phyloP scores from a whole-genome alignment of 441 rosid species.

The Erysimum pusillum region DNA sequence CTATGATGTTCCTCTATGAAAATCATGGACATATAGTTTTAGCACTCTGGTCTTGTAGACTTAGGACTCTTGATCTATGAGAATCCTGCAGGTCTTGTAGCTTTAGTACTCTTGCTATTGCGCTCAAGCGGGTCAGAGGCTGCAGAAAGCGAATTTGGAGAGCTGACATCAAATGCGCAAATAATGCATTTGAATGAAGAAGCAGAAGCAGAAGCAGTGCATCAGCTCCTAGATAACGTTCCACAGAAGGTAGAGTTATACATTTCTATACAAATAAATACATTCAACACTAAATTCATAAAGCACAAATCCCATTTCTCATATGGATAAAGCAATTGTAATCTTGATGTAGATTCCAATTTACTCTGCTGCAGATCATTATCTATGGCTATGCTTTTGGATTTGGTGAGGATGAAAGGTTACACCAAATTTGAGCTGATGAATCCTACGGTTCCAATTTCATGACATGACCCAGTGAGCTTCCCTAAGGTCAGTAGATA shows the following conservation, averaged over 20 bases:
- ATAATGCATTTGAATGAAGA: background rate
- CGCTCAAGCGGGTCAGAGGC: background rate
- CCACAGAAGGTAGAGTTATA: background rate
- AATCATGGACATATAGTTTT: no score
- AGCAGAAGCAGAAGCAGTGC: conserved; percentile 5
- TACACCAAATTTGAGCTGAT: conserved; percentile 8
- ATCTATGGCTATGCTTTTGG: background rate
- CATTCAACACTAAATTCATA: conserved; percentile 1
- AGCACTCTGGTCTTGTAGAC: no score
- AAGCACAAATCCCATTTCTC: background rate
- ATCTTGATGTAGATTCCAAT: background rate
- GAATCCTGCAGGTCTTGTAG: background rate
- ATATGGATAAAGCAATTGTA: background rate
- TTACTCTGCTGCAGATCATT: background rate
- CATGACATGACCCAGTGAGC: background rate
- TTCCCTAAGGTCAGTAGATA: background rate
- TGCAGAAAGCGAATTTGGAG: background rate
- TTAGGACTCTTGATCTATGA: background rate
- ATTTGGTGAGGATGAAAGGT: background rate
- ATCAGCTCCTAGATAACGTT: conserved; percentile 2
- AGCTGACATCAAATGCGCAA: background rate
- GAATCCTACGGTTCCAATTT: background rate
- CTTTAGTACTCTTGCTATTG: conserved; percentile 3
- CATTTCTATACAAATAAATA: background rate
- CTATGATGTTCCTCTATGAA: background rate